Evolutionary conservation across 1,139 yeast species (phyloP), one percentile per base, ranked within the genome.

Genomic region (Saccharomycopsis hybrid): DNA sequence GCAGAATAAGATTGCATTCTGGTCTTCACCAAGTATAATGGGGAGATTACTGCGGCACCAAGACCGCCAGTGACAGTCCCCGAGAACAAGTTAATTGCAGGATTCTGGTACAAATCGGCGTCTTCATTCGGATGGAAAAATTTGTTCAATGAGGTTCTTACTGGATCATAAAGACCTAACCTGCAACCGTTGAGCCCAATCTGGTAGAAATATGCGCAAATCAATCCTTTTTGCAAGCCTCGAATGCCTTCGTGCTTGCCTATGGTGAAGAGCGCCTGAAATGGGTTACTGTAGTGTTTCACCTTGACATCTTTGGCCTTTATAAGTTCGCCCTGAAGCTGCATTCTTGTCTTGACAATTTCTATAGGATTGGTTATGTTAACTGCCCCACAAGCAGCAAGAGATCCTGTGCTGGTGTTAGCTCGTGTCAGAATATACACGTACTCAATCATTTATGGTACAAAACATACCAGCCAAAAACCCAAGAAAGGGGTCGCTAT

Each of bases 321-420:
- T 1, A 72, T 77, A 48, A 92, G 72, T 66, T 92, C 97, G 51
- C 98, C 98, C 67, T 92, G 97, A 41, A 92, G 72, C 66, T 92
- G 98, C 95, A 92, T 86, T 67, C 97, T 74, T 2, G 95, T 92
- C 69, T 92, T 92, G 61, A 90, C 88, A 57, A 92, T 73, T 64
- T 92, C 98, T 54, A 92, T 85, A 5, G 98, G 98, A 63, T 92
- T 92, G 8, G 97, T 90, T 65, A 90, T 85, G 0, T 97, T 92
- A 37, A 92, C 98, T 0, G 98, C 97, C 49, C 95, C 95, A 70
- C 97, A 90, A 2, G 97, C 97, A 1, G 98, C 98, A 8, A 88
- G 58, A 4, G 96, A 96, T 52, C 97, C 98, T 11, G 97, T n/a
- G n/a, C n/a, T n/a, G n/a, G n/a, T n/a, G n/a, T n/a, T n/a, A n/a